phyloP scores from a whole-genome alignment of 768 basidiomycete species.

The Suillus subluteus region DNA sequence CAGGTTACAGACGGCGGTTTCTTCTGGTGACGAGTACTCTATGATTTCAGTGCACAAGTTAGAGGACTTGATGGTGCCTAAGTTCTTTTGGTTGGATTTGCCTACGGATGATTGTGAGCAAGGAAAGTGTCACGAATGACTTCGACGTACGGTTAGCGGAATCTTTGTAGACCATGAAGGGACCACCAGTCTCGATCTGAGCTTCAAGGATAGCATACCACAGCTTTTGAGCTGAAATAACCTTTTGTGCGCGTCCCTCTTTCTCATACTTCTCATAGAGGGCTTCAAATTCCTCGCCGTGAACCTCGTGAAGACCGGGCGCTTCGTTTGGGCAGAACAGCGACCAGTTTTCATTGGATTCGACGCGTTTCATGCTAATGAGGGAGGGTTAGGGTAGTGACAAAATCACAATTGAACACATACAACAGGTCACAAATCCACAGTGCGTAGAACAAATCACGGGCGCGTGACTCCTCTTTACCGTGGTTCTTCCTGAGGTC shows the following conservation, averaged over 20 bases:
- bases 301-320: conserved; percentile 84
- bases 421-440: conserved; percentile 98
- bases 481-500: conserved; percentile 99
- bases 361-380: conserved; percentile 93
- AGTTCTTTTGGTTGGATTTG: conserved; percentile 98
- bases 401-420: conserved; percentile 28
- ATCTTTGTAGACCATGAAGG: conserved; percentile 99
- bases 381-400: background rate
- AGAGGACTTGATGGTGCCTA: conserved; percentile 98
- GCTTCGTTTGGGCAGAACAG: conserved; percentile 99
- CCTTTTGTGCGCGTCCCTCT: conserved; percentile 85
- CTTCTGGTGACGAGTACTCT: conserved; percentile 96
- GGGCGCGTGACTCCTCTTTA: conserved; percentile 95
- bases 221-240: conserved; percentile 92
- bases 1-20: conserved; percentile 97
- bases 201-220: conserved; percentile 98
- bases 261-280: conserved; percentile 87
- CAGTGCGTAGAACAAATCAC: conserved; percentile 96
- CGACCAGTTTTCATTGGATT: conserved; percentile 88
- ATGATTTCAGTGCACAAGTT: conserved; percentile 99
- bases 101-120: conserved; percentile 43
- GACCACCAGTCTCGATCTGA: conserved; percentile 98
- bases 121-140: conserved; percentile 2
- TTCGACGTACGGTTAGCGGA: conserved; percentile 77
- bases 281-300: conserved; percentile 87